These are phyloP conservation scores for Tilletia caries DNA, from an alignment of 1,284 basidiomycete genomes.

Conservation along the genomic window DNA sequence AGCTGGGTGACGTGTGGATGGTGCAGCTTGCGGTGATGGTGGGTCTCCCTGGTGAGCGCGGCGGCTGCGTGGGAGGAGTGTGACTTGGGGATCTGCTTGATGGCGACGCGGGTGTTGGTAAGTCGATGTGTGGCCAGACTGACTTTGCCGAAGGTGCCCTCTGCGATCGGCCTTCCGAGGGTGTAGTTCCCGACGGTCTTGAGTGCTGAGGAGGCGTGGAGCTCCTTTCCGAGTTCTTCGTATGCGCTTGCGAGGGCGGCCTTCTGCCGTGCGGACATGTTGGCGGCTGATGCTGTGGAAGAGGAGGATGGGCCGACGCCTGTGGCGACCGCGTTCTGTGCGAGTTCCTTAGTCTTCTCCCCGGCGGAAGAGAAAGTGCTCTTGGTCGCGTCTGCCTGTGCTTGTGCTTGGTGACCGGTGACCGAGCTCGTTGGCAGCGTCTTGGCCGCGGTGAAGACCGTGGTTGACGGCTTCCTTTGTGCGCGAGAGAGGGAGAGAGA, in stretches of 20 bases:
- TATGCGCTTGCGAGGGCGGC: constrained; percentile 74
- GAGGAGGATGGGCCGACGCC: too few species aligned
- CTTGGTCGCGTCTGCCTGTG: background rate
- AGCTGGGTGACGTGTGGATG: constrained; percentile 92
- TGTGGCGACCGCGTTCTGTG: constrained; percentile 57
- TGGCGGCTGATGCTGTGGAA: background rate
- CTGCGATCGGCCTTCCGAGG: constrained; percentile 87
- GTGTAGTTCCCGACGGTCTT: constrained; percentile 93
- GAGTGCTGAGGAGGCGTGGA: constrained; percentile 74
- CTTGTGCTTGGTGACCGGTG: background rate
- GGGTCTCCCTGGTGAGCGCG: constrained; percentile 90
- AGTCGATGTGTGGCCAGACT: constrained; percentile 86
- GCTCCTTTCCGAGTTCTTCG: constrained; percentile 91
- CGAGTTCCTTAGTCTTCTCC: constrained; percentile 55
- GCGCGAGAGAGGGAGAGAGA: too few species aligned
- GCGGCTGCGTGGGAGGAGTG: constrained; percentile 50
- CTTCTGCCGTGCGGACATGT: background rate
- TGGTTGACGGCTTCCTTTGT: constrained; percentile 22
- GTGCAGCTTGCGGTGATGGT: constrained; percentile 93
- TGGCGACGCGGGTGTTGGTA: constrained; percentile 66
- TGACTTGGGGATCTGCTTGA: constrained; percentile 96
- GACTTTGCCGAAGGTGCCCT: constrained; percentile 88
- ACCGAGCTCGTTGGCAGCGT: constrained; percentile 25
- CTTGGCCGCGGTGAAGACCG: constrained; percentile 41
- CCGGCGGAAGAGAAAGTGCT: constrained; percentile 22